These are phyloP conservation scores for Globisporangium rhizosaccharum DNA, from an alignment of 352 stramenopile genomes.

Conservation along the genomic window DNA sequence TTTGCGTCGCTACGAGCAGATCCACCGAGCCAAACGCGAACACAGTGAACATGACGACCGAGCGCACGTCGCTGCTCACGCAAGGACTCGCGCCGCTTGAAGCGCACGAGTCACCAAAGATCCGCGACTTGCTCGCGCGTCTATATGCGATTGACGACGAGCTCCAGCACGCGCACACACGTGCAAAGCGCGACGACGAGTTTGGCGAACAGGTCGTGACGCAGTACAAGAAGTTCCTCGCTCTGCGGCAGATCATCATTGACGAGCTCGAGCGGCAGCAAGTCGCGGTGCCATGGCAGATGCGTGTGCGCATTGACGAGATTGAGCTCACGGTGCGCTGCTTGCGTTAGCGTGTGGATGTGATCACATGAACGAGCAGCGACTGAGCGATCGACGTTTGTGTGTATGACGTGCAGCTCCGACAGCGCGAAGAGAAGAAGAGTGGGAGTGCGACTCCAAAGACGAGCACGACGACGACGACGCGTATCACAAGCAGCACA, in stretches of 20 bases:
- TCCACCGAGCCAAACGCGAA: background rate
- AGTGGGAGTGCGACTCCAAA: slow-evolving; percentile 13
- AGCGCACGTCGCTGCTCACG: slow-evolving; percentile 36
- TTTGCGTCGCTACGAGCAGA: background rate
- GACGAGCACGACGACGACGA: background rate
- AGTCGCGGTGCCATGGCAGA: slow-evolving; percentile 52
- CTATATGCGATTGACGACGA: slow-evolving; percentile 49
- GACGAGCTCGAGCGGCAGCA: slow-evolving; percentile 31
- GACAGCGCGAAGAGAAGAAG: slow-evolving; percentile 37
- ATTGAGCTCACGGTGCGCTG: slow-evolving; percentile 67
- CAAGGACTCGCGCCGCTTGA: slow-evolving; percentile 34
- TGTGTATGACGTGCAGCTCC: slow-evolving; percentile 20
- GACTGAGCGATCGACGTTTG: background rate
- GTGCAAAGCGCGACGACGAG: slow-evolving; percentile 58
- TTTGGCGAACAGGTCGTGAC: slow-evolving; percentile 55
- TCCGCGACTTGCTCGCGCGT: slow-evolving; percentile 26
- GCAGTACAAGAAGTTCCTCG: slow-evolving; percentile 51
- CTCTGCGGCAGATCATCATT: slow-evolving; percentile 45
- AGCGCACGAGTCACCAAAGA: slow-evolving; percentile 18
- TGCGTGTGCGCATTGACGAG: slow-evolving; percentile 75
- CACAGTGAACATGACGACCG: slow-evolving; percentile 1
- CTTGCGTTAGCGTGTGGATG: slow-evolving; percentile 3
- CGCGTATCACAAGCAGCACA: slow-evolving; percentile 1
- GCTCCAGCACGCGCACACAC: slow-evolving; percentile 45
- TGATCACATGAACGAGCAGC: background rate